Conservation (phyloP, 208 protist genomes). For the Trypanosoma theileri region DNA sequence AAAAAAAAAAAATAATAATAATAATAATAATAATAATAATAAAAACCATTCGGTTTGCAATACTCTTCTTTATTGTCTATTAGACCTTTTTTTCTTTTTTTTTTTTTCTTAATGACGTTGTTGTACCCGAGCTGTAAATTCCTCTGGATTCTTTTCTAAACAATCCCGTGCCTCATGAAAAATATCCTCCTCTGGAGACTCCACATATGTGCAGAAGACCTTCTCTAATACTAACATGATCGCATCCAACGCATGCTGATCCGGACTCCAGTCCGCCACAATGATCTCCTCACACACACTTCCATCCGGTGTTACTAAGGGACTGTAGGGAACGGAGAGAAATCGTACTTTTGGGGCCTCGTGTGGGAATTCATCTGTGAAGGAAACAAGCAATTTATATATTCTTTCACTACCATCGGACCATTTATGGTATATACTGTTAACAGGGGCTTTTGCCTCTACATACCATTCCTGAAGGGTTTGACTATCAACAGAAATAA, state of each 20-base stretch:
- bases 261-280: conserved; percentile 47
- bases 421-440: conserved; percentile 48
- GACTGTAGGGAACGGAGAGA: conserved; percentile 59
- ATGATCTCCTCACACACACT: conserved; percentile 55
- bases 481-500: conserved; percentile 11
- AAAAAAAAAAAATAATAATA: background rate
- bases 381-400: conserved; percentile 40
- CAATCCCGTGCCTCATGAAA: conserved; percentile 46
- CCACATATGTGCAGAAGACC: conserved; percentile 49
- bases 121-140: conserved; percentile 28
- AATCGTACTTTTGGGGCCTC: conserved; percentile 53
- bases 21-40: conserved; percentile 11
- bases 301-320: conserved; percentile 44
- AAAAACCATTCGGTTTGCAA: conserved; percentile 2
- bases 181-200: conserved; percentile 28
- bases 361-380: conserved; percentile 63
- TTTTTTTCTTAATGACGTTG: conserved; percentile 5
- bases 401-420: background rate
- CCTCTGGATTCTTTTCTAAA: conserved; percentile 16
- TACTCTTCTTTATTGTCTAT: too few relatives aligned
- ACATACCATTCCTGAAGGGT: conserved; percentile 53
- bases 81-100: conserved; percentile 4
- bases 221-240: conserved; percentile 36
- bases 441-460: conserved; percentile 30
- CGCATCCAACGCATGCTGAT: conserved; percentile 29